A percentile compares a stretch with the other conserved stretches of the same genome.
Evolutionary conservation across 169 alveolate species (phyloP).

Genomic region (Cytauxzoon felis): DNA sequence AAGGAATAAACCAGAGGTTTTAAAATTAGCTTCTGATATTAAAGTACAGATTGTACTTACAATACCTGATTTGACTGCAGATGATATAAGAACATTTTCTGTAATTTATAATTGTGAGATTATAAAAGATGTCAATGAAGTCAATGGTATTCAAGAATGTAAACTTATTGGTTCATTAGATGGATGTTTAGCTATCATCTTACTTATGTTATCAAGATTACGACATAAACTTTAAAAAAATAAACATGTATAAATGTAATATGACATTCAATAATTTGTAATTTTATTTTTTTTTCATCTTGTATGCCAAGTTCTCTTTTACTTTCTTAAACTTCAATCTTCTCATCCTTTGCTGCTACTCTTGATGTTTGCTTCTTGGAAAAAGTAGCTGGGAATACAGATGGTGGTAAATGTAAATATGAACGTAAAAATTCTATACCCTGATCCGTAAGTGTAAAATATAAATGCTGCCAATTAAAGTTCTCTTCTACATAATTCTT

Average conservation of each 20-base stretch:
- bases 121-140: neutral
- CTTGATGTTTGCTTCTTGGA: slow-evolving; percentile 78
- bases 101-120: slow-evolving; percentile 8
- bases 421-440: slow-evolving; percentile 85
- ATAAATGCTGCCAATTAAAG: slow-evolving; percentile 87
- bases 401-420: slow-evolving; percentile 86
- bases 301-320: too few species aligned
- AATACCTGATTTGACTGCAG: neutral
- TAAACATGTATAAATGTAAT: too few species aligned
- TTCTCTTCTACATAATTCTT: slow-evolving; percentile 84
- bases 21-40: neutral
- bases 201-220: neutral
- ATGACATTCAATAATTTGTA: too few species aligned
- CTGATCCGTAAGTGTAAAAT: slow-evolving; percentile 83
- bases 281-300: too few species aligned
- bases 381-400: slow-evolving; percentile 91
- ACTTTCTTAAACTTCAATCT: neutral
- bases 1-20: slow-evolving; percentile 15
- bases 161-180: slow-evolving; percentile 16
- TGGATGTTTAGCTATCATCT: slow-evolving; percentile 23
- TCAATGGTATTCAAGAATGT: neutral
- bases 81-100: neutral
- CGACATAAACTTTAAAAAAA: too few species aligned
- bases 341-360: slow-evolving; percentile 51
- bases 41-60: slow-evolving; percentile 7